These are phyloP conservation scores for Aureobasidium sp. DNA, from an alignment of 2,329 filamentous ascomycete genomes.

Conservation along the genomic window DNA sequence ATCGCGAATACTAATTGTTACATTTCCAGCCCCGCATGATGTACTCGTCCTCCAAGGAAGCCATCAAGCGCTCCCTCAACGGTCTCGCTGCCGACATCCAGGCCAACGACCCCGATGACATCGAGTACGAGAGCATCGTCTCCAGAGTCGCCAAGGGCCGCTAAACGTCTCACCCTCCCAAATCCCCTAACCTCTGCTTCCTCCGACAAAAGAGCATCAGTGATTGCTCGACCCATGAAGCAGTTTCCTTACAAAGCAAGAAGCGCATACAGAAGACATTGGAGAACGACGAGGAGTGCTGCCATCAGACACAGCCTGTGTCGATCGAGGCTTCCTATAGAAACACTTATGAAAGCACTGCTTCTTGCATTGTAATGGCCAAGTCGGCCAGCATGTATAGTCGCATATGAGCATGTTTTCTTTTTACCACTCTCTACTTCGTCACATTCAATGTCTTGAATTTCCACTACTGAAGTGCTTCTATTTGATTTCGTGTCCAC, in stretches of 20 bases:
- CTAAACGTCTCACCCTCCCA: slow-evolving; percentile 3
- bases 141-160: slow-evolving; percentile 42
- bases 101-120: slow-evolving; percentile 76
- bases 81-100: slow-evolving; percentile 70
- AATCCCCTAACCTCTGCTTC: not conserved
- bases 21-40: slow-evolving; percentile 66
- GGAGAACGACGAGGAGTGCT: not conserved
- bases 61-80: slow-evolving; percentile 69
- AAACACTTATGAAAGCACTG: slow-evolving; percentile 11
- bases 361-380: slow-evolving; percentile 10
- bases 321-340: slow-evolving; percentile 10
- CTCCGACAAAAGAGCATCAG: not conserved
- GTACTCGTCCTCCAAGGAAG: slow-evolving; percentile 82
- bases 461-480: not conserved
- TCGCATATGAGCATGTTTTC: slow-evolving; percentile 7
- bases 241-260: not conserved
- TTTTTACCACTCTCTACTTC: not conserved
- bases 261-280: slow-evolving; percentile 5
- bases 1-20: slow-evolving; percentile 6
- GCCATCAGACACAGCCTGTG: not conserved
- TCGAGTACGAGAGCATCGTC: slow-evolving; percentile 67
- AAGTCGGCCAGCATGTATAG: slow-evolving; percentile 3
- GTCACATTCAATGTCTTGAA: not conserved
- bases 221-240: not conserved
- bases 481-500: not conserved